Base-by-base conservation (phyloP, 257 asterid species). In the Salvia hispanica region DNA sequence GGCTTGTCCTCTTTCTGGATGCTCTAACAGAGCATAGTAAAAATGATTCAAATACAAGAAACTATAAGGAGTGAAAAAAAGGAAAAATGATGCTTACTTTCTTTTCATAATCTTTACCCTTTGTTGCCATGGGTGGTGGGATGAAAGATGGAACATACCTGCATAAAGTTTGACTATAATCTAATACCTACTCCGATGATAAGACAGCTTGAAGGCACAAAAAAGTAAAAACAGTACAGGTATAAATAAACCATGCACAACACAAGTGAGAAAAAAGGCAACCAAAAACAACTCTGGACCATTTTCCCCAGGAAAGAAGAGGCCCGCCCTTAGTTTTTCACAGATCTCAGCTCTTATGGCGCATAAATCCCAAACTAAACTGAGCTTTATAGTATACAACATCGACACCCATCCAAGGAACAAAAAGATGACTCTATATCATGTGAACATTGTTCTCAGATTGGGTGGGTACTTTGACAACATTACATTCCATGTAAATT, bases 141-240 rank as follows among this genome's bases (percentile, higher is more conserved):
- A 89, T 75, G 80, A 89, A 92, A 72, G 96, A 92, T 28, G 98
- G 98, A 14, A 92, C 96, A 82, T 92, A 92, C 96, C 98, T 92
- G 98, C 86, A 86, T 69, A 77, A 78, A 76, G 58, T 72, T 79
- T 72, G 78, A 78, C 74, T 62, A 77, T 79, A 79, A 79, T 91
- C 85, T 82, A 82, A 76, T 67, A 80, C 83, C 75, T 73, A 59
- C 67, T 72, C 78, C 67, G 72, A 59, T 28, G 48, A 77, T 62
- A 79, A 75, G 80, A 37, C 44, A 71, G 64, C 69, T 25, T 51
- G 62, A 45, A n/a, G 48, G 31, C 59, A 47, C n/a, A 51, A n/a
- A 36, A 54, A 25, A 37, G 73, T 58, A 54, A 65, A 14, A 14
- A 56, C 46, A 18, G 21, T n/a, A 25, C 34, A 48, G 7, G 44